phyloP scores from a whole-genome alignment of 495 filamentous ascomycete species.

The Lasiosphaeriaceae sp. region DNA sequence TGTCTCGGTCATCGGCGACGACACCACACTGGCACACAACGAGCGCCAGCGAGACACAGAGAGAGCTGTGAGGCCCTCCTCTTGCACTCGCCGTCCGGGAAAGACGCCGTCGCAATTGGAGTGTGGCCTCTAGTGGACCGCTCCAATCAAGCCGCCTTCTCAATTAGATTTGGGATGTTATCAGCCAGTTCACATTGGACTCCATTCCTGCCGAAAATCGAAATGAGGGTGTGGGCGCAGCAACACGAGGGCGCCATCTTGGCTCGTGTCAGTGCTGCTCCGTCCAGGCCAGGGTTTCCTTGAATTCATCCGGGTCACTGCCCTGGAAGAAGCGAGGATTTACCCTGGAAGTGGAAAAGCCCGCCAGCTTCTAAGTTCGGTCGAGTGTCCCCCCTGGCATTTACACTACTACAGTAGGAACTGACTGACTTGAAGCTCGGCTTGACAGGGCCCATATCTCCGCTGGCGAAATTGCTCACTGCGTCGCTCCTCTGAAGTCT shows the following conservation, averaged over 20 bases:
- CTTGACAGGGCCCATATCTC: not conserved
- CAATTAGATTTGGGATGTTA: not conserved
- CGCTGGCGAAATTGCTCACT: not conserved
- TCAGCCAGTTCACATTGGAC: not conserved
- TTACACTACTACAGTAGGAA: too few species aligned
- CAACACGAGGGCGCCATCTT: not conserved
- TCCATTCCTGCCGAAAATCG: not conserved
- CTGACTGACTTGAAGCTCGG: not conserved
- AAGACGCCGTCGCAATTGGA: too few species aligned
- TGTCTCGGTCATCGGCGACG: not conserved
- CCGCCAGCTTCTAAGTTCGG: conserved; percentile 15
- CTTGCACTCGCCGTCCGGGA: too few species aligned
- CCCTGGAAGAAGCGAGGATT: conserved; percentile 7
- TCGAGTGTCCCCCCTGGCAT: conserved; percentile 1
- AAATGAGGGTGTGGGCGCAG: conserved; percentile 19
- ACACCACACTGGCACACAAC: too few species aligned
- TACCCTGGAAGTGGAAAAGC: conserved; percentile 3
- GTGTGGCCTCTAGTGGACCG: too few species aligned
- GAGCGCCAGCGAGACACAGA: too few species aligned
- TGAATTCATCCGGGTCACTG: conserved; percentile 14
- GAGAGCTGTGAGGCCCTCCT: too few species aligned
- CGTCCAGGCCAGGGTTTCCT: conserved; percentile 15
- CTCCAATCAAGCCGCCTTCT: not conserved
- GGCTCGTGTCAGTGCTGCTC: conserved; percentile 9
- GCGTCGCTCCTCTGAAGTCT: too few species aligned